Percentiles rank a stretch among this genome's conserved stretches.
Evolutionary conservation across 371 early-diverging fungal species (phyloP).

Genomic region (Mortierella sp.): DNA sequence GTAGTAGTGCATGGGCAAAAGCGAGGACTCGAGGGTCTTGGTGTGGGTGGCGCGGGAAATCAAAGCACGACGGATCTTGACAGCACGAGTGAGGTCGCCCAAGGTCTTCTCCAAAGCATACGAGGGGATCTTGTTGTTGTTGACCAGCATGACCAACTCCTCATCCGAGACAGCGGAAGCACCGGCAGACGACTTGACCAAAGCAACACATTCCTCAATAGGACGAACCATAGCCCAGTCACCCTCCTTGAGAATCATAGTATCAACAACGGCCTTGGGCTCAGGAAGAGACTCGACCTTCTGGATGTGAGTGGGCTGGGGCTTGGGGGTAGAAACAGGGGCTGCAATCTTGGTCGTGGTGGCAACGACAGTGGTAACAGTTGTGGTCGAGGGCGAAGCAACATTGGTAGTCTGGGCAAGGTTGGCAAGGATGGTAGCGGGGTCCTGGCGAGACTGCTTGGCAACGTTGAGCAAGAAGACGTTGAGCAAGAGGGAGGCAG

Average conservation of each 20-base stretch:
- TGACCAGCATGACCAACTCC: slow-evolving; percentile 83
- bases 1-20: slow-evolving; percentile 85
- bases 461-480: slow-evolving; percentile 75
- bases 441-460: slow-evolving; percentile 61
- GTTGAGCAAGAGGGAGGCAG: slow-evolving; percentile 74
- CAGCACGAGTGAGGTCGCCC: slow-evolving; percentile 85
- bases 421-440: neutral
- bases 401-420: slow-evolving; percentile 3
- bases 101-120: slow-evolving; percentile 90
- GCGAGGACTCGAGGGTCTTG: slow-evolving; percentile 73
- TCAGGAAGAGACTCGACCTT: slow-evolving; percentile 43
- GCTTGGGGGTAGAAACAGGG: slow-evolving; percentile 26
- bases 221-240: slow-evolving; percentile 64
- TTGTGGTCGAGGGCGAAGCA: slow-evolving; percentile 28
- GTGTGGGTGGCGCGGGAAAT: slow-evolving; percentile 80
- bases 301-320: slow-evolving; percentile 38
- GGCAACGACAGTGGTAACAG: slow-evolving; percentile 53
- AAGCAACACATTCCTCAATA: slow-evolving; percentile 71
- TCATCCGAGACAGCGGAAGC: slow-evolving; percentile 70
- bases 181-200: slow-evolving; percentile 67
- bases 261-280: slow-evolving; percentile 45
- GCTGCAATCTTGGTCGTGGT: slow-evolving; percentile 56
- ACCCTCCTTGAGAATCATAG: slow-evolving; percentile 30
- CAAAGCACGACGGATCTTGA: slow-evolving; percentile 83
- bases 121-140: slow-evolving; percentile 78